Conservation (phyloP, 2,329 filamentous ascomycete species). For the Sporothrix phasma region DNA sequence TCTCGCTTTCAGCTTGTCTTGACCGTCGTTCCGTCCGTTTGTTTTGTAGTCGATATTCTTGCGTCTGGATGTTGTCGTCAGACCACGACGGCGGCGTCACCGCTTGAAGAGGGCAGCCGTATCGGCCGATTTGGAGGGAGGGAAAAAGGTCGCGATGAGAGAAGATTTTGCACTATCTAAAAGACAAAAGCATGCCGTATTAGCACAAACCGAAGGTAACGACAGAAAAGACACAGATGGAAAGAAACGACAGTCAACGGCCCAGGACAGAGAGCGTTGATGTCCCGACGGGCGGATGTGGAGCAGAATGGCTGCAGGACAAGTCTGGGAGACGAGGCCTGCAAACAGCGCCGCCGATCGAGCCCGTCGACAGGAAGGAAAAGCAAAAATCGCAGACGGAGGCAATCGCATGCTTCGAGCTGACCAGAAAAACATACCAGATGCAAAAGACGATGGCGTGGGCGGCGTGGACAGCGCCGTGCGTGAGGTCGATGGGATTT, state of each 20-base stretch:
- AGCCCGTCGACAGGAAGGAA: neutral
- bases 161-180: neutral
- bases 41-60: neutral
- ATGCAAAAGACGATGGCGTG: constrained; percentile 12
- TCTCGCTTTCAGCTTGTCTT: neutral
- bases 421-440: constrained; percentile 17
- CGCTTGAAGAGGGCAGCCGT: constrained; percentile 3
- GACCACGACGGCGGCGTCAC: constrained; percentile 9
- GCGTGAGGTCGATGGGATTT: constrained; percentile 2
- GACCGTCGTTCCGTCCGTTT: neutral
- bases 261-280: neutral
- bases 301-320: neutral
- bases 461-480: constrained; percentile 7
- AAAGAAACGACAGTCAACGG: neutral
- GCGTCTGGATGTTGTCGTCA: constrained; percentile 2
- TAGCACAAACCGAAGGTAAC: neutral
- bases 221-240: neutral
- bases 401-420: constrained; percentile 15
- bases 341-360: constrained; percentile 7
- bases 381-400: constrained; percentile 10
- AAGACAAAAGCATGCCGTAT: neutral
- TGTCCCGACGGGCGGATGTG: constrained; percentile 1
- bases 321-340: neutral
- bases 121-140: constrained; percentile 5
- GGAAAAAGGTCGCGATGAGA: neutral